Percentiles rank a stretch among this genome's conserved stretches.
phyloP scores from a whole-genome alignment of 805 yeast genomes.

The Spathaspora hagerdaliae region DNA sequence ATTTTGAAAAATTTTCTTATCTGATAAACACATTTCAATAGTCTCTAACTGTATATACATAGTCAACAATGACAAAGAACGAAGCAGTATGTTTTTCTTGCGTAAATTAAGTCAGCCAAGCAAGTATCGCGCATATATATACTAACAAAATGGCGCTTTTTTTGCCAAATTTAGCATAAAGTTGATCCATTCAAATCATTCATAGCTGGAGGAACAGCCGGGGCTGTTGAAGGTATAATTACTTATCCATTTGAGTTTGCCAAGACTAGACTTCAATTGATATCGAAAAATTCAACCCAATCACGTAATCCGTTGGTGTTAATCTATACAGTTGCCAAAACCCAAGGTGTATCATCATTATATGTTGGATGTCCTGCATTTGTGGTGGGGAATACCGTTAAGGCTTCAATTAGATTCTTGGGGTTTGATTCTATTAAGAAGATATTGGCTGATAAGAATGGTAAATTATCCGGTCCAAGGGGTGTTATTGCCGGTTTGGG shows the following conservation, averaged over 20 bases:
- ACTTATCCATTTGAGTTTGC: slow-evolving; percentile 98
- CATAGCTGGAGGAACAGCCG: slow-evolving; percentile 94
- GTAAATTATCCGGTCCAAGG: slow-evolving; percentile 82
- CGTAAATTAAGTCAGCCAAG: too few relatives aligned
- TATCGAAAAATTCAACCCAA: slow-evolving; percentile 56
- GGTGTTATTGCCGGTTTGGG: slow-evolving; percentile 97
- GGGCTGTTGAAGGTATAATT: slow-evolving; percentile 88
- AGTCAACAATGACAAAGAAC: not conserved
- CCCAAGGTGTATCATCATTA: slow-evolving; percentile 74
- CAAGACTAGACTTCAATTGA: slow-evolving; percentile 85
- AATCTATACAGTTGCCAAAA: slow-evolving; percentile 67
- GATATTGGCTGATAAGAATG: slow-evolving; percentile 73
- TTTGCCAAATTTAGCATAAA: slow-evolving; percentile 13
- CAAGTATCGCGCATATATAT: too few relatives aligned
- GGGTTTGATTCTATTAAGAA: slow-evolving; percentile 88
- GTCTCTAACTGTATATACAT: too few relatives aligned
- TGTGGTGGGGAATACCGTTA: slow-evolving; percentile 92
- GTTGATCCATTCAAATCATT: slow-evolving; percentile 78
- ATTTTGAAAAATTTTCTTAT: too few relatives aligned
- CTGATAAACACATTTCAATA: too few relatives aligned
- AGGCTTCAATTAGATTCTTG: slow-evolving; percentile 91
- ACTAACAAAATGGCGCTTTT: not conserved
- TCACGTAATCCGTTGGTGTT: slow-evolving; percentile 83
- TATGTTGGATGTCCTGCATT: slow-evolving; percentile 97
- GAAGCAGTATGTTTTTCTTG: not conserved